Conservation (phyloP, 139 green algal species). For the Chlorella sp. region DNA sequence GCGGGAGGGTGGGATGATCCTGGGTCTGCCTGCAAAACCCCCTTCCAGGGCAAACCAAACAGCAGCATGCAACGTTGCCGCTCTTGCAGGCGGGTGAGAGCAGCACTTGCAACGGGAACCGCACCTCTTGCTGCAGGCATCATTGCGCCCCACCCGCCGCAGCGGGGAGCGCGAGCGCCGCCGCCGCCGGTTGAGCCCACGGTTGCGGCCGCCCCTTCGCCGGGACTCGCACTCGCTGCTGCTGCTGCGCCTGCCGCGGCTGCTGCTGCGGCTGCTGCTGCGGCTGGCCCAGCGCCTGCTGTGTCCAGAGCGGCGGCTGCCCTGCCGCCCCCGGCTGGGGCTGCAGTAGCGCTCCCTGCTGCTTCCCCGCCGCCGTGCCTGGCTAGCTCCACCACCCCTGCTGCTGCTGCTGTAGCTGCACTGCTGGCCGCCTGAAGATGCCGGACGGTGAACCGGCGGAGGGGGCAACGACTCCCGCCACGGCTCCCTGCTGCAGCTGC, state of each 20-base stretch:
- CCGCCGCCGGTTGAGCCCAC: neutral
- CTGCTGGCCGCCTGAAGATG: neutral
- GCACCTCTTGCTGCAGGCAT: neutral
- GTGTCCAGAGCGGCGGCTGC: neutral
- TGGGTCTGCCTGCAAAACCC: too few species aligned
- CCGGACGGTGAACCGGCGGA: neutral
- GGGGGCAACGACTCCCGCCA: neutral
- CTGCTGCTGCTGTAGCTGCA: neutral
- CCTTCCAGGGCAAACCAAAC: too few species aligned
- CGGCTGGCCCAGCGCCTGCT: neutral
- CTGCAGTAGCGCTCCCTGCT: neutral
- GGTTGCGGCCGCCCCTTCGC: neutral
- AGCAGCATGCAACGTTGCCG: too few species aligned
- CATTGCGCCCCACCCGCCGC: neutral
- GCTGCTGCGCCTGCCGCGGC: neutral
- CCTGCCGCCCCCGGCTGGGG: neutral
- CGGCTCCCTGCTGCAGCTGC: neutral
- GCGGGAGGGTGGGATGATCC: neutral
- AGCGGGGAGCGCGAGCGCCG: neutral
- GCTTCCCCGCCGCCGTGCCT: neutral
- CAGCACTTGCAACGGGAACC: too few species aligned
- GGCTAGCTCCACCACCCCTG: neutral
- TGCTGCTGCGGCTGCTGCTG: neutral
- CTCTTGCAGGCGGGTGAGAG: too few species aligned
- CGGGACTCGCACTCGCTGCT: neutral